Evolutionary conservation across 495 filamentous ascomycete species (phyloP).

Genomic region (Neurospora terricola): DNA sequence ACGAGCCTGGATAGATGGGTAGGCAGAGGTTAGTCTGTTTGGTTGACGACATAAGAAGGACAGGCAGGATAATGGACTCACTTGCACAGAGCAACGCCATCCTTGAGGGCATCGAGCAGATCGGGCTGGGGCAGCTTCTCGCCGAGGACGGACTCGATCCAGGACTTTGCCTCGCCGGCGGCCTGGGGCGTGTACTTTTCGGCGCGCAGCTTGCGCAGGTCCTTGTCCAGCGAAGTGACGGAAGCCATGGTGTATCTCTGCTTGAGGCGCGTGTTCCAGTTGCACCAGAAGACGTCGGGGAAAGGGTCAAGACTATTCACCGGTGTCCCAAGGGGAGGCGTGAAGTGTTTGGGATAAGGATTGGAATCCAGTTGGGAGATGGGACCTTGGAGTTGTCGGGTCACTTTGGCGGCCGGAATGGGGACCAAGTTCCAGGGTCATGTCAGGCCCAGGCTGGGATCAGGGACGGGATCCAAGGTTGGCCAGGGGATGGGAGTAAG

Average conservation of each 20-base stretch:
- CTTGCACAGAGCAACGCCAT: conserved; percentile 89
- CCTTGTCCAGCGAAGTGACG: conserved; percentile 86
- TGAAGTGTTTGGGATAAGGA: conserved; percentile 1
- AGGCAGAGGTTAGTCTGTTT: conserved; percentile 11
- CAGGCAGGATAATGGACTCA: conserved; percentile 32
- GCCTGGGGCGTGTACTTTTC: conserved; percentile 91
- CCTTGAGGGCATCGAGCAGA: conserved; percentile 75
- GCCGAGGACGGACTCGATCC: conserved; percentile 79
- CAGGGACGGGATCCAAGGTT: neutral
- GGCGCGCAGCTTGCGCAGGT: conserved; percentile 86
- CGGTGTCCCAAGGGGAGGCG: neutral
- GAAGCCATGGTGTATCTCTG: conserved; percentile 62
- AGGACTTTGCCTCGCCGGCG: conserved; percentile 72
- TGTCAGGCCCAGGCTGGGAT: neutral
- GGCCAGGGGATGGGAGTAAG: neutral
- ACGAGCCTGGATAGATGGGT: conserved; percentile 50
- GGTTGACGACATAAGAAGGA: neutral
- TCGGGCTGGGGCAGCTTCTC: conserved; percentile 61
- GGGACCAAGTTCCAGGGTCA: neutral
- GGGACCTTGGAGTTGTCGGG: neutral
- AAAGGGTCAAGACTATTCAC: neutral
- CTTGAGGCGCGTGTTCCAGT: neutral
- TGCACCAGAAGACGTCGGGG: neutral
- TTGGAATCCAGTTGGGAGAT: neutral
- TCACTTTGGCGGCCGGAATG: neutral